phyloP scores from a whole-genome alignment of 2,329 filamentous ascomycete species.

The Stylonectria norvegica region DNA sequence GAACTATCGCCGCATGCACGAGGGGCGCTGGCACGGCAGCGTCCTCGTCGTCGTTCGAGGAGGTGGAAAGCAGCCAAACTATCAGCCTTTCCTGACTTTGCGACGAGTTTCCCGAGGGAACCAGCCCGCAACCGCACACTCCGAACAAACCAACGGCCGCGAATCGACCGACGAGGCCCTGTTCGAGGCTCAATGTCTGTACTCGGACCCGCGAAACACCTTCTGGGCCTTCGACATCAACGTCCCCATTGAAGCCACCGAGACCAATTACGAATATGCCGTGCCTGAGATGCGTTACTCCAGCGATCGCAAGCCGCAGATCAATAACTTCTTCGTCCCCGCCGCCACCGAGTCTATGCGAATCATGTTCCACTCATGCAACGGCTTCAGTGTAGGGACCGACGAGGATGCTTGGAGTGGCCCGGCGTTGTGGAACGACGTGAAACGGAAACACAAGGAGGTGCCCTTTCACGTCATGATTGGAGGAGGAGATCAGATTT shows the following conservation, averaged over 20 bases:
- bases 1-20: constrained; percentile 74
- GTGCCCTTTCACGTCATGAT: constrained; percentile 93
- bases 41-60: constrained; percentile 78
- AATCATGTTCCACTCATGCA: constrained; percentile 98
- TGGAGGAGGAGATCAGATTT: constrained; percentile 92
- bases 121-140: constrained; percentile 19
- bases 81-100: constrained; percentile 57
- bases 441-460: constrained; percentile 74
- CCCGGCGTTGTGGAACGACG: constrained; percentile 92
- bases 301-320: constrained; percentile 51
- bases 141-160: constrained; percentile 29
- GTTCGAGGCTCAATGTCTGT: constrained; percentile 47
- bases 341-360: constrained; percentile 85
- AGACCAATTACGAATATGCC: constrained; percentile 76
- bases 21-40: constrained; percentile 76
- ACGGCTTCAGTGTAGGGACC: constrained; percentile 88
- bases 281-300: constrained; percentile 64
- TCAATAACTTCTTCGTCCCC: constrained; percentile 80
- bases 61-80: constrained; percentile 56
- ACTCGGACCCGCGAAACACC: constrained; percentile 67
- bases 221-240: constrained; percentile 91
- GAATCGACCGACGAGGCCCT: constrained; percentile 42
- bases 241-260: constrained; percentile 67
- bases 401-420: constrained; percentile 85
- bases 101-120: constrained; percentile 39